A percentile compares a stretch with the other conserved stretches of the same genome.
Evolutionary conservation across 78 protist genomes (phyloP).

Genomic region (Paratrimastix pyriformis): DNA sequence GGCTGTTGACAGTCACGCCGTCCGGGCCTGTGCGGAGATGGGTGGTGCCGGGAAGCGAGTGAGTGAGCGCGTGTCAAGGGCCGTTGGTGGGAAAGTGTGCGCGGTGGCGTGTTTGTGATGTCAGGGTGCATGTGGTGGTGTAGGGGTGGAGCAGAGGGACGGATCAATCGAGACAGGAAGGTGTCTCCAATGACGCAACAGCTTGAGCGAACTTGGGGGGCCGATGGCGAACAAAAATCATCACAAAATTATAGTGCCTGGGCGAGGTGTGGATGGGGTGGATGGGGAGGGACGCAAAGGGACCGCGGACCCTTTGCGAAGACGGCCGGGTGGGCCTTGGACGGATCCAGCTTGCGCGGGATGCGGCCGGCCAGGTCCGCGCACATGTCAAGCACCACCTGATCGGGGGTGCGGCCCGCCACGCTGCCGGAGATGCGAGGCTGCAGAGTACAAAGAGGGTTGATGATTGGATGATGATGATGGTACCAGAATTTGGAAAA

Average conservation of each 20-base stretch:
- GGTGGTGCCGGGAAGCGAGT: not conserved
- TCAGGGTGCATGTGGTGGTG: not conserved
- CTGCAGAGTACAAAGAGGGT: no score
- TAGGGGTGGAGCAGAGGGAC: not conserved
- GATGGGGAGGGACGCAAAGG: no score
- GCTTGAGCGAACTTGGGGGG: no score
- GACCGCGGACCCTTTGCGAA: no score
- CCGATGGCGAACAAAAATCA: no score
- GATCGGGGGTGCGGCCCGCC: slow-evolving; percentile 25
- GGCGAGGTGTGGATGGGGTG: no score
- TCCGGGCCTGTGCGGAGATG: not conserved
- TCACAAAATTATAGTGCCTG: no score
- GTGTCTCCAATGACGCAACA: no score
- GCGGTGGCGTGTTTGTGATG: not conserved
- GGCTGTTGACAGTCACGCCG: slow-evolving; percentile 14
- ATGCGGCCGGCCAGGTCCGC: not conserved
- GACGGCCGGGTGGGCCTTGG: not conserved
- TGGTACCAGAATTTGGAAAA: no score
- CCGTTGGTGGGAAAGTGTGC: not conserved
- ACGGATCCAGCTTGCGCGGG: not conserved
- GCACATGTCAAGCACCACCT: slow-evolving; percentile 2
- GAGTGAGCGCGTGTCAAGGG: not conserved
- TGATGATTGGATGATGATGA: no score
- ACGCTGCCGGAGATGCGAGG: slow-evolving; percentile 20
- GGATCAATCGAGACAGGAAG: not conserved